Conservation (phyloP, 768 basidiomycete species). For the Boletus eberwhitei region DNA sequence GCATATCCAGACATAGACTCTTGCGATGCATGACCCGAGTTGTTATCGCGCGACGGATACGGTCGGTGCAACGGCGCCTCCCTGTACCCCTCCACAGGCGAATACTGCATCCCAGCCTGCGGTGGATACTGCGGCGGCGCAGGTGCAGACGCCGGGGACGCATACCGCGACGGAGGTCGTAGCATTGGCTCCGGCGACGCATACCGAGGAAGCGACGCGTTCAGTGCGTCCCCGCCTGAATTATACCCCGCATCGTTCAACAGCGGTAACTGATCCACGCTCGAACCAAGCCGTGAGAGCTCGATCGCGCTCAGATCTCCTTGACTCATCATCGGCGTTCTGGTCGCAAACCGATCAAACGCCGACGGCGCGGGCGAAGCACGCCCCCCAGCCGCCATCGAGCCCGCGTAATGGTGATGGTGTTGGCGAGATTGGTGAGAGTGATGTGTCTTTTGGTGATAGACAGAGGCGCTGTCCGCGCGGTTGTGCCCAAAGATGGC, state of each 20-base stretch:
- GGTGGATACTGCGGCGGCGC: slow-evolving; percentile 43
- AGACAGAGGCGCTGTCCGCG: slow-evolving; percentile 37
- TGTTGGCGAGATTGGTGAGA: background rate
- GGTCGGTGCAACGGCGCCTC: slow-evolving; percentile 68
- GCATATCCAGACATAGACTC: slow-evolving; percentile 26
- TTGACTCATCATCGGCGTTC: slow-evolving; percentile 38
- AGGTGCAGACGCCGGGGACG: slow-evolving; percentile 33
- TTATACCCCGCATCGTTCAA: slow-evolving; percentile 34
- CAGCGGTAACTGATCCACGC: slow-evolving; percentile 56
- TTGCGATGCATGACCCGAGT: slow-evolving; percentile 10
- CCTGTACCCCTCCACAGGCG: slow-evolving; percentile 39
- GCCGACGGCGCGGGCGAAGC: slow-evolving; percentile 42
- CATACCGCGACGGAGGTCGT: slow-evolving; percentile 26
- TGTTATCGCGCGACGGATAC: slow-evolving; percentile 26
- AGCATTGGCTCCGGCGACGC: slow-evolving; percentile 17
- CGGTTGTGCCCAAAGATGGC: slow-evolving; percentile 43
- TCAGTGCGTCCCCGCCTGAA: slow-evolving; percentile 5
- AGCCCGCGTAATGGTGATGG: slow-evolving; percentile 35
- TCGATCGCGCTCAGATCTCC: slow-evolving; percentile 44
- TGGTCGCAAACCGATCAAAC: slow-evolving; percentile 58
- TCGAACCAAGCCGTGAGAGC: slow-evolving; percentile 51
- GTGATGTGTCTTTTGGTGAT: slow-evolving; percentile 36
- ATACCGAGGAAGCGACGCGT: slow-evolving; percentile 27
- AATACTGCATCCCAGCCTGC: slow-evolving; percentile 23
- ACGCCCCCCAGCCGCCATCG: slow-evolving; percentile 32